Base-by-base conservation (phyloP, 1,139 yeast genomes). In the Pichia sp. region DNA sequence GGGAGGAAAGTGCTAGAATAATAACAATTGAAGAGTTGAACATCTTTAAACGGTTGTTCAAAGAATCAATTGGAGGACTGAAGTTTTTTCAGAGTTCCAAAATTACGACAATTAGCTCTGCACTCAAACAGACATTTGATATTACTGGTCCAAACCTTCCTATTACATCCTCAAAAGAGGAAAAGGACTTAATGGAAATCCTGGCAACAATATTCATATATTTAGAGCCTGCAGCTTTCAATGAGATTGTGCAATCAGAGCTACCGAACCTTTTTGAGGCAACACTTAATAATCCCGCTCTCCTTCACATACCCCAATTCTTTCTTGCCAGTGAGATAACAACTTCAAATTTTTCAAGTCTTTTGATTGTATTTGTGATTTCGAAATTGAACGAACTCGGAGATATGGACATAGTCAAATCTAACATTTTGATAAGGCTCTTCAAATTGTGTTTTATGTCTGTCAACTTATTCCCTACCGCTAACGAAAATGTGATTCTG, bases 401-500 rank as follows among this genome's bases (percentile, higher is more conserved):
- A 1, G 84, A 87, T 57, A 85, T 86, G 34, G 92, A 90, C 64
- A 78, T 86, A 41, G 79, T 86, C 34, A 87, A 87, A 62, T 84
- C 96, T 0, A 89, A 88, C 62, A 86, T 93, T 54, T 73, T 93
- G 62, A 87, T 90, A 23, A 76, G 97, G 54, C 74, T 95, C 47
- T 93, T 90, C 79, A 93, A 92, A 70, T 75, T 93, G 48, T 90
- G 96, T 62, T 92, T 93, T 68, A 90, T 93, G 96, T 92, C 97
- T 3, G 97, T 95, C 3, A 92, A 89, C 63, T 74, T 93, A 54
- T 93, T 90, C 68, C 98, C 99, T 0, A 76, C 85, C 4, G 81
- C 87, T 4, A 95, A 93, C 67, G 99, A 93, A 70, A 76, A 82
- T 48, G 96, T 93, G 5, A 78, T 95, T n/a, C 75, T 90, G 50